Base-by-base conservation (phyloP, 208 protist genomes). In the Trichomonas tenax region DNA sequence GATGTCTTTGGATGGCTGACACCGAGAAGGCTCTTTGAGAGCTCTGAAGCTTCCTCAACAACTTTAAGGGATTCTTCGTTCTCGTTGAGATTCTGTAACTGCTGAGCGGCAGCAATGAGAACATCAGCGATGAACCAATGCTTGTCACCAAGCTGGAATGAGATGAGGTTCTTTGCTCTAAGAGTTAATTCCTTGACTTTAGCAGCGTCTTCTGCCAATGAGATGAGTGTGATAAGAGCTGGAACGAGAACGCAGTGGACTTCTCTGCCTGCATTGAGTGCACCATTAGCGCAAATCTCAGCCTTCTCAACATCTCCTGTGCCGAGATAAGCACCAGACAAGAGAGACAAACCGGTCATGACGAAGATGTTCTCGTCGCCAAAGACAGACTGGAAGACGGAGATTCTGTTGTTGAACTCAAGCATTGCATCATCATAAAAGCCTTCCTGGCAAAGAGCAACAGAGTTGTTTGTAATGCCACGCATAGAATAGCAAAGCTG, bases 361-460 rank as follows among this genome's bases (percentile, higher is more conserved):
- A 90, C 82, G 41, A 90, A 90, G 15, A 90, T 90, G n/a, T 48
- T 90, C 48, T 90, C 82, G n/a, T 90, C 82, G 34, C 82, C 82
- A 48, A 44, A 90, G 23, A 90, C 48, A 90, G 40, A 48, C 48
- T 90, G 82, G 17, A 48, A 90, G 2, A 90, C 8, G 2, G 82
- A 90, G 48, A 90, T 36, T 48, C 21, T 48, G 82, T 90, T 90
- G 41, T 90, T 90, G 1, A 90, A 48, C 23, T 26, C 3, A 11
- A 90, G n/a, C 36, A 90, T 48, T 34, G 82, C 82, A n/a, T 90
- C 41, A 90, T 90, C n/a, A 48, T 90, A 90, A 48, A 90, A 90
- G 48, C 82, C 82, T 44, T 90, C 41, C 23, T 26, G 8, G 8
- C 34, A n/a, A 14, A 34, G 41, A 31, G 34, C n/a, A 48, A 44